Evolutionary conservation across 768 basidiomycete genomes (phyloP).

Genomic region (Suillus paluster): DNA sequence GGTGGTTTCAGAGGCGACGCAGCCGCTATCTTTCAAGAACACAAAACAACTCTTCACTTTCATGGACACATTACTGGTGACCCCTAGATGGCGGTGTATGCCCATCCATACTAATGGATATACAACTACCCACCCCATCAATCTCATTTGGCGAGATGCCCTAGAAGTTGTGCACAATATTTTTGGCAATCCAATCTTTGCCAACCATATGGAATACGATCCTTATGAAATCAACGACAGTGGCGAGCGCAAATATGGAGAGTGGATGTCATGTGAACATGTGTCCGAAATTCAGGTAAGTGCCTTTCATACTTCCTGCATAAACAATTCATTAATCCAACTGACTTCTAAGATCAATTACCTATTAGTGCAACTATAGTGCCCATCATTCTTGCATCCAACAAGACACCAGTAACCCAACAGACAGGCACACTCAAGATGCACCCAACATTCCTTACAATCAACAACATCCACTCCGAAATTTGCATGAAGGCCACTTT

Average conservation of each 20-base stretch:
- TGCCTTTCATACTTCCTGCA: not conserved
- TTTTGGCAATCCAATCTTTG: conserved; percentile 23
- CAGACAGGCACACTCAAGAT: too few species aligned
- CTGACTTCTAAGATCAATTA: conserved; percentile 17
- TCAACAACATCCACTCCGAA: too few species aligned
- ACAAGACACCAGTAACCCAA: too few species aligned
- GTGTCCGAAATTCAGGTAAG: conserved; percentile 28
- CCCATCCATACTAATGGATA: conserved; percentile 7
- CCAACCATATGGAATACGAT: conserved; percentile 15
- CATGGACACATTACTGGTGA: conserved; percentile 22
- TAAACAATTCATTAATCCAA: too few species aligned
- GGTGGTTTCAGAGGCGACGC: not conserved
- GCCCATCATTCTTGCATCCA: too few species aligned
- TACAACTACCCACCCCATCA: conserved; percentile 24
- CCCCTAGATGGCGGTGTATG: conserved; percentile 24
- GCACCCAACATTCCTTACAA: too few species aligned
- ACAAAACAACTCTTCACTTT: conserved; percentile 14
- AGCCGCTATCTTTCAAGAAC: conserved; percentile 19
- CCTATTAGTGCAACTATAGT: conserved; percentile 3
- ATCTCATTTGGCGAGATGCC: conserved; percentile 28
- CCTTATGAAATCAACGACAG: conserved; percentile 30
- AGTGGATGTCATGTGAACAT: conserved; percentile 24
- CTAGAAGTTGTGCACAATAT: conserved; percentile 27
- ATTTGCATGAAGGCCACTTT: too few species aligned
- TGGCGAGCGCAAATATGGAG: conserved; percentile 21